Percentiles rank a stretch among this genome's conserved stretches.
Conservation (phyloP, 345 rosid genomes). For the Melaleuca quinquenervia region DNA sequence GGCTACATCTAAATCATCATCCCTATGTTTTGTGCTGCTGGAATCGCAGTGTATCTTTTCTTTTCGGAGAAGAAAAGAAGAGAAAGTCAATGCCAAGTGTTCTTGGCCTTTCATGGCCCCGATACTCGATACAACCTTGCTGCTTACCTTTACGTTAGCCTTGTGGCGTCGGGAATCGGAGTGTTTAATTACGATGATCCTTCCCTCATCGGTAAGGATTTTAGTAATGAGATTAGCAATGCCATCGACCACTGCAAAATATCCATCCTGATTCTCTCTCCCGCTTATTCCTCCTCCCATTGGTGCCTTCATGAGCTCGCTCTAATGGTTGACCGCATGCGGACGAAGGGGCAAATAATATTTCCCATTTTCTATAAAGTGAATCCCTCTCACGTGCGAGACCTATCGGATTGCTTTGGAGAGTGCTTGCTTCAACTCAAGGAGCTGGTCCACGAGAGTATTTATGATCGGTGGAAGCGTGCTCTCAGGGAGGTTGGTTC, state of each 20-base stretch:
- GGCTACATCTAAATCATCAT: not conserved
- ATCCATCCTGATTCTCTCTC: not conserved
- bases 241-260: accelerated
- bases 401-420: not conserved
- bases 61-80: not conserved
- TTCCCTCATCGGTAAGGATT: not conserved
- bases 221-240: not conserved
- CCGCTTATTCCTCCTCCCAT: not conserved
- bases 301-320: not conserved
- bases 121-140: not conserved
- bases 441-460: not conserved
- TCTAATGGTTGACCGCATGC: not conserved
- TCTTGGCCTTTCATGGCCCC: not conserved
- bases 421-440: not conserved
- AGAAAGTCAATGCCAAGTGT: not conserved
- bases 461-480: not conserved
- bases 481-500: not conserved
- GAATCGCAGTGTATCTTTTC: not conserved
- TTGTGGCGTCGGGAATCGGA: not conserved
- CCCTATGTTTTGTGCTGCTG: not conserved
- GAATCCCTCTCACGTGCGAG: accelerated
- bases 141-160: not conserved
- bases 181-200: not conserved
- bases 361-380: not conserved
- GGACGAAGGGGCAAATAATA: not conserved